Conservation (phyloP, 148 eudicot species). For the Persicaria tinctoria region DNA sequence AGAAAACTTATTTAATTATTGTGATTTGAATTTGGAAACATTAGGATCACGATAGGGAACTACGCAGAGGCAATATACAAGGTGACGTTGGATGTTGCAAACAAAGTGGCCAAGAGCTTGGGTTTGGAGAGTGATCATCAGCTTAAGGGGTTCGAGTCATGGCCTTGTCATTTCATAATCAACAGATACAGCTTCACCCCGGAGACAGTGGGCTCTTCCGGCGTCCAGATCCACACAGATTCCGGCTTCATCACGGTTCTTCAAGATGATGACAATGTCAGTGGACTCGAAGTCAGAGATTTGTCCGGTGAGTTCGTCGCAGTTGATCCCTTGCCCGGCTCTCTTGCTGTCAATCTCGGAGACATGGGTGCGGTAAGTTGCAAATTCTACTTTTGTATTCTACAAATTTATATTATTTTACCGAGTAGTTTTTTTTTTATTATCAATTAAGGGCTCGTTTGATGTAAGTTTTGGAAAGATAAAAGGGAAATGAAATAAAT, state of each 20-base stretch:
- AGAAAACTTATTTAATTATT: too few relatives aligned
- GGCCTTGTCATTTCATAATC: slow-evolving; percentile 65
- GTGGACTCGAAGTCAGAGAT: slow-evolving; percentile 72
- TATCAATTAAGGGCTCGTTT: too few relatives aligned
- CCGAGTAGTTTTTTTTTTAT: too few relatives aligned
- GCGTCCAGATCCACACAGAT: slow-evolving; percentile 72
- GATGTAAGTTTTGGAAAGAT: too few relatives aligned
- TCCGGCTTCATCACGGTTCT: slow-evolving; percentile 65
- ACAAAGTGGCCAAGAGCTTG: slow-evolving; percentile 36
- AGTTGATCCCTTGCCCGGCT: slow-evolving; percentile 55
- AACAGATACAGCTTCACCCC: slow-evolving; percentile 60
- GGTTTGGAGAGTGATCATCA: slow-evolving; percentile 27
- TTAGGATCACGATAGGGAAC: slow-evolving; percentile 41
- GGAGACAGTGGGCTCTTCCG: slow-evolving; percentile 41
- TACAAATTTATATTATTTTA: neutral
- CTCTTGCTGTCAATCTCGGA: slow-evolving; percentile 61
- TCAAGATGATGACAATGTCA: slow-evolving; percentile 64
- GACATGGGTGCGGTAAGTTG: slow-evolving; percentile 52
- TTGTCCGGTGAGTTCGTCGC: slow-evolving; percentile 37
- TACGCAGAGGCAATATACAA: slow-evolving; percentile 51
- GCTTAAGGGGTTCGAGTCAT: slow-evolving; percentile 26
- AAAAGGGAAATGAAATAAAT: too few relatives aligned
- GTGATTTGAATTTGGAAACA: neutral
- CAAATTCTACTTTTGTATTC: neutral
- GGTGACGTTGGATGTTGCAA: slow-evolving; percentile 32